Conservation (phyloP, 164 flowering plant genomes). For the Sedum album region DNA sequence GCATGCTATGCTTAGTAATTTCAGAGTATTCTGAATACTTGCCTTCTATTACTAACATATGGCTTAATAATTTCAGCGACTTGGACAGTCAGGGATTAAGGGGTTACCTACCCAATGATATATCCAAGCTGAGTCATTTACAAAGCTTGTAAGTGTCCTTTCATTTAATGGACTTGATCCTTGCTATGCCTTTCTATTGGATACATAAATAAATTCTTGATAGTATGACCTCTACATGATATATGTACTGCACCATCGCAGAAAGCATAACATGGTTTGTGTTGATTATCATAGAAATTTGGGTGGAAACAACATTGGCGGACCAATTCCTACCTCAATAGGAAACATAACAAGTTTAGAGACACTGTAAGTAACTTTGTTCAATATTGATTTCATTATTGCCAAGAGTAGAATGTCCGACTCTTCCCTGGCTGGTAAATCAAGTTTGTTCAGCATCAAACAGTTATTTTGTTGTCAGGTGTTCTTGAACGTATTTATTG, state of each 20-base stretch:
- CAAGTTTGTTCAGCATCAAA: no score
- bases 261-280: neutral
- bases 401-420: no score
- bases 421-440: no score
- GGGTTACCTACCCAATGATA: conserved; percentile 76
- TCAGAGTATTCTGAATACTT: neutral
- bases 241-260: neutral
- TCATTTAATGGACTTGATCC: neutral
- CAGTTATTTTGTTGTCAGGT: no score
- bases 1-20: neutral
- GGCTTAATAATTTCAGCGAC: conserved; percentile 33
- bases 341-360: conserved; percentile 57
- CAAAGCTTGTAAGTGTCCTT: conserved; percentile 63
- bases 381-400: neutral
- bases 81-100: conserved; percentile 90
- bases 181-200: neutral
- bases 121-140: conserved; percentile 59
- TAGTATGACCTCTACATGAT: neutral
- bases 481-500: no score
- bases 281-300: conserved; percentile 49
- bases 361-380: conserved; percentile 47
- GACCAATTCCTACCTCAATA: conserved; percentile 66
- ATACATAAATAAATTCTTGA: neutral
- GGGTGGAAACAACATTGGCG: conserved; percentile 80
- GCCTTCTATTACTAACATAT: neutral